Evolutionary conservation across 1,284 basidiomycete species (phyloP).

Genomic region (Pseudozyma pruni): DNA sequence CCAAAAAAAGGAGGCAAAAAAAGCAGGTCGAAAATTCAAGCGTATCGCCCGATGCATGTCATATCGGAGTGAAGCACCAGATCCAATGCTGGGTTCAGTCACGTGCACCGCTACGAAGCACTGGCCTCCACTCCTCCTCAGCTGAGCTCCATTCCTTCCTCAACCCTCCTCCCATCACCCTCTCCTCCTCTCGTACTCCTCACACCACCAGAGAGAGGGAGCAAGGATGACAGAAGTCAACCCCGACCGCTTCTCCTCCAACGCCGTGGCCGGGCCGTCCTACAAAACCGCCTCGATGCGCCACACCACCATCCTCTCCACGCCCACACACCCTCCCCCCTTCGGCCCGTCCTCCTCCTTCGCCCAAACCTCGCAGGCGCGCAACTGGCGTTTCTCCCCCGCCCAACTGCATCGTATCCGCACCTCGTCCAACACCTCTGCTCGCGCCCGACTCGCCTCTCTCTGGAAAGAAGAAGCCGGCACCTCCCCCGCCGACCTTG

Average conservation of each 20-base stretch:
- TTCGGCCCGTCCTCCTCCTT: constrained; percentile 47
- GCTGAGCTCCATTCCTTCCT: no score
- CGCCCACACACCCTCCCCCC: constrained; percentile 31
- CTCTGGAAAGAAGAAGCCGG: constrained; percentile 34
- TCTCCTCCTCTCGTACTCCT: not conserved
- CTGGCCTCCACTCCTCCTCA: no score
- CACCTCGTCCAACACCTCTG: constrained; percentile 17
- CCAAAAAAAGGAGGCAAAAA: constrained; percentile 1
- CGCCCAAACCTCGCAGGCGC: constrained; percentile 58
- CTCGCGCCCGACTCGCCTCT: constrained; percentile 15
- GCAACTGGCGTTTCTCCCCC: constrained; percentile 59
- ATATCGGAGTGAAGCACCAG: no score
- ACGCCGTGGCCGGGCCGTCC: constrained; percentile 2
- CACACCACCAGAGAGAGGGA: not conserved
- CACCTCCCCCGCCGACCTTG: constrained; percentile 58
- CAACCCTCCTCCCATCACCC: not conserved
- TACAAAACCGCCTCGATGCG: constrained; percentile 31
- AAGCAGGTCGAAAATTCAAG: not conserved
- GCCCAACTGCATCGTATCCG: constrained; percentile 26
- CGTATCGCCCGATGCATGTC: not conserved
- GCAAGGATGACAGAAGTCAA: constrained; percentile 12
- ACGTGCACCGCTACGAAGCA: no score
- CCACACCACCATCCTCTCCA: constrained; percentile 20
- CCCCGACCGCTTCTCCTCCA: not conserved
- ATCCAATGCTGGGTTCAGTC: no score